Evolutionary conservation across 2,329 filamentous ascomycete species (phyloP).

Genomic region (Arachnopeziza araneosa): DNA sequence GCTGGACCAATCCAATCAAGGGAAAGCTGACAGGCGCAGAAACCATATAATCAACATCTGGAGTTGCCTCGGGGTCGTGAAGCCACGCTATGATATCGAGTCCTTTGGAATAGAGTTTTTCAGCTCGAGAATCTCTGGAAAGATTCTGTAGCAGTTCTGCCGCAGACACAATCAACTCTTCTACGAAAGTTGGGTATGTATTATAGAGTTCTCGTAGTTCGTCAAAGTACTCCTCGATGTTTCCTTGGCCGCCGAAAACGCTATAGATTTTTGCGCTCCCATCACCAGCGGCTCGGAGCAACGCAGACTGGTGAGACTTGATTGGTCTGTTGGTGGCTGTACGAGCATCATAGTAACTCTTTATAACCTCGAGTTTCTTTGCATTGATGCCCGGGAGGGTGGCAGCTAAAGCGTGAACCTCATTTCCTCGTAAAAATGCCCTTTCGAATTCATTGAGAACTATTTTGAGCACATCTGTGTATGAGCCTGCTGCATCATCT

Average conservation of each 20-base stretch:
- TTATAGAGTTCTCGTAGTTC: slow-evolving; percentile 87
- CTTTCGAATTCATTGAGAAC: slow-evolving; percentile 95
- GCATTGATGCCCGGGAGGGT: slow-evolving; percentile 81
- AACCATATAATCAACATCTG: slow-evolving; percentile 89
- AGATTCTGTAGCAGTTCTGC: slow-evolving; percentile 85
- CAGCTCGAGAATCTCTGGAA: slow-evolving; percentile 75
- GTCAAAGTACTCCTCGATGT: slow-evolving; percentile 99
- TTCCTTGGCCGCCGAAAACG: slow-evolving; percentile 95
- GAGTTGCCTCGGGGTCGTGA: slow-evolving; percentile 80
- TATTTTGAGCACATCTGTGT: slow-evolving; percentile 87
- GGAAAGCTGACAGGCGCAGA: slow-evolving; percentile 94
- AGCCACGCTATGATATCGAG: slow-evolving; percentile 93
- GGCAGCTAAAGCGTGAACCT: slow-evolving; percentile 86
- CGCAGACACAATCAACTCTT: slow-evolving; percentile 73
- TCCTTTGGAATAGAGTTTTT: slow-evolving; percentile 97
- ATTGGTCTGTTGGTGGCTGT: slow-evolving; percentile 78
- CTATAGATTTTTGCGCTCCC: slow-evolving; percentile 81
- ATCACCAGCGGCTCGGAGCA: slow-evolving; percentile 83
- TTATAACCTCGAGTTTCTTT: slow-evolving; percentile 88
- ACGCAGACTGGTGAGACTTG: slow-evolving; percentile 87
- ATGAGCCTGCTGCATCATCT: slow-evolving; percentile 81
- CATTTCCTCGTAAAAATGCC: slow-evolving; percentile 88
- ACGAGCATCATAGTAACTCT: slow-evolving; percentile 87
- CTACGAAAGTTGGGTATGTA: slow-evolving; percentile 87
- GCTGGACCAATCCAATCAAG: slow-evolving; percentile 90